Base-by-base conservation (phyloP, 345 rosid species). In the Garcia nutans region DNA sequence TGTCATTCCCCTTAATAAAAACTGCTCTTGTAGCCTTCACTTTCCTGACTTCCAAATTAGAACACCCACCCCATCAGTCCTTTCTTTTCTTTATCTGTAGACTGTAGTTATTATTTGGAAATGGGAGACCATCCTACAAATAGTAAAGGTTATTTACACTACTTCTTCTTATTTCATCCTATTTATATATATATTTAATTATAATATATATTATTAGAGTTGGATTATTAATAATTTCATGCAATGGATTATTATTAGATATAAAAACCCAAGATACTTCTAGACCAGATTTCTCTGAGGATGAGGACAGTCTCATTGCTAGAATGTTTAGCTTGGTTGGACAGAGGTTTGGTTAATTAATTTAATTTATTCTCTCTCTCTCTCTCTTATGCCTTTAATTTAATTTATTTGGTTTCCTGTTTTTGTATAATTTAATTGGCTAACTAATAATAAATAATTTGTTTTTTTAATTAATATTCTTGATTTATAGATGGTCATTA, bases 271-370 rank as follows among this genome's bases (percentile, higher is more conserved):
- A 73, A 57, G 79, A 71, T 50, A 26, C 5, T 47, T 47, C 71
- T 31, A 22, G 8, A 0, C 70, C 56, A 69, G 84, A 80, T 50
- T 87, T 87, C 84, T 80, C 90, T 0, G 84, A 85, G 73, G 90
- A 87, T n/a, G 90, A 87, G 70, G 85, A 82, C 71, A 63, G 13
- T 78, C 88, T 87, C 41, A 74, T 85, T 37, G 76, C 81, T 47
- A 79, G 86, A 72, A 85, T 87, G 90, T 87, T 78, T 70, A 80
- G 55, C 49, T 64, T 87, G 72, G 87, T 87, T 67, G 90, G 88
- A 65, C 65, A 84, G 6, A 87, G 90, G 88, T 83, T 68, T 62
- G 70, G 24, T 24, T 37, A 37, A 37, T 3, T 37, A 37, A 37
- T 57, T 57, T 37, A 3, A 37, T 57, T 57, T 1, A 20, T 3